Evolutionary conservation across 1,139 yeast species (phyloP), one percentile per base, ranked within the genome.

Genomic region (Chernovozyma sophiae-reginae): DNA sequence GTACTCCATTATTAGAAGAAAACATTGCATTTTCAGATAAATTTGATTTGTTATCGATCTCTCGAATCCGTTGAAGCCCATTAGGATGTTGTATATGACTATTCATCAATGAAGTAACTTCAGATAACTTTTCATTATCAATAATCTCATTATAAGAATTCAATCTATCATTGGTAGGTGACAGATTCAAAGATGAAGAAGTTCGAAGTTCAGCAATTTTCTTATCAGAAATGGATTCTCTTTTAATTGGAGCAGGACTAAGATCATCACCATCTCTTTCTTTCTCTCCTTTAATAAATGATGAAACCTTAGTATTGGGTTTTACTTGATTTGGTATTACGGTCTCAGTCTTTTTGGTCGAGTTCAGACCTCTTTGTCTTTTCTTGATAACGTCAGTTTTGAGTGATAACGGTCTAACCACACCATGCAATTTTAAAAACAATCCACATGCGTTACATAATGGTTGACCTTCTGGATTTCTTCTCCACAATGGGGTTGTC

Each of bases 351-450:
- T 37, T 37, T 18, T 34, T 37, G 16, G 34, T 33, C 13, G 32
- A 23, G 15, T 28, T 34, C 31, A 28, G 40, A 20, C 40, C 40
- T 25, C 40, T 31, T 28, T 37, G 40, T 53, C 97, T 74, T 41
- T 92, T 82, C 61, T 87, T 86, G 52, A 90, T 90, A 12, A 89
- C 89, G 60, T 89, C 96, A 3, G 96, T 87, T 58, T 90, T 90
- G 47, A 90, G 65, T 30, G 92, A 62, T 35, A 74, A 61, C 5
- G 81, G 81, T 33, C 81, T 53, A 4, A 75, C 74, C 8, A 76
- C 77, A 22, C 82, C 82, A 47, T 77, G 81, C 28, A 77, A 55
- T 52, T 76, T 76, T 44, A 72, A 62, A 44, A 76, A 77, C 28
- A 77, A 58, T 1, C 82, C 81, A 57, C 82, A 77, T 0, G 82